These are phyloP conservation scores for Olyra latifolia DNA, from an alignment of 176 grass and related monocot genomes.

Conservation along the genomic window DNA sequence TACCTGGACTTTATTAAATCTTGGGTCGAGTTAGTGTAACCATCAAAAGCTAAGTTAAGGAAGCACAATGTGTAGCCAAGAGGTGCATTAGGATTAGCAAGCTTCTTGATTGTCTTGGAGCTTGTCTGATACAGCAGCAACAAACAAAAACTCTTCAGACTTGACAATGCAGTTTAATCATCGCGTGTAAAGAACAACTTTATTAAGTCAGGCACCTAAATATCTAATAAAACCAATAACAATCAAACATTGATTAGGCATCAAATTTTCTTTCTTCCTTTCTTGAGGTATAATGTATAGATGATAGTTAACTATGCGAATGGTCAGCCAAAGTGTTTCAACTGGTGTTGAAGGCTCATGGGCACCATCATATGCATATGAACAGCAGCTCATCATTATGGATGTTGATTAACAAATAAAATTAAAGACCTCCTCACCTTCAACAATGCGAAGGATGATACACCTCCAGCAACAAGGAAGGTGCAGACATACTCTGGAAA, in stretches of 20 bases:
- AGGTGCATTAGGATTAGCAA: conserved; percentile 95
- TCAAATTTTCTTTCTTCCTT: background rate
- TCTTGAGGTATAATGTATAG: background rate
- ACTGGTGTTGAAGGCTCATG: background rate
- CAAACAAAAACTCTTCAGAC: conserved; percentile 19
- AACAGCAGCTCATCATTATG: background rate
- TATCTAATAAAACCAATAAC: background rate
- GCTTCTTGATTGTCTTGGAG: conserved; percentile 97
- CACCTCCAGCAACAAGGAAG: conserved; percentile 93
- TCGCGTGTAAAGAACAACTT: background rate
- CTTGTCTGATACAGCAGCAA: conserved; percentile 66
- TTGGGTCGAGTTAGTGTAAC: conserved; percentile 97
- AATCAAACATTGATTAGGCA: background rate
- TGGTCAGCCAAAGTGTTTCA: background rate
- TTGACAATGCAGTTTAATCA: background rate
- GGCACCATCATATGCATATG: background rate
- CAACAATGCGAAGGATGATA: conserved; percentile 88
- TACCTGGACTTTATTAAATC: conserved; percentile 97
- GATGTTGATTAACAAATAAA: conserved; percentile 17
- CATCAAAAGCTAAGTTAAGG: conserved; percentile 97
- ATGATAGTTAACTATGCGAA: background rate
- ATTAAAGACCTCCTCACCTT: conserved; percentile 57
- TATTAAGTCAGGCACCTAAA: background rate
- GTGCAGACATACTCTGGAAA: conserved; percentile 92
- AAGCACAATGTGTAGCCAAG: conserved; percentile 94